A percentile compares a stretch with the other conserved stretches of the same genome.
phyloP scores from a whole-genome alignment of 441 rosid genomes.

The Jatropha multifida region DNA sequence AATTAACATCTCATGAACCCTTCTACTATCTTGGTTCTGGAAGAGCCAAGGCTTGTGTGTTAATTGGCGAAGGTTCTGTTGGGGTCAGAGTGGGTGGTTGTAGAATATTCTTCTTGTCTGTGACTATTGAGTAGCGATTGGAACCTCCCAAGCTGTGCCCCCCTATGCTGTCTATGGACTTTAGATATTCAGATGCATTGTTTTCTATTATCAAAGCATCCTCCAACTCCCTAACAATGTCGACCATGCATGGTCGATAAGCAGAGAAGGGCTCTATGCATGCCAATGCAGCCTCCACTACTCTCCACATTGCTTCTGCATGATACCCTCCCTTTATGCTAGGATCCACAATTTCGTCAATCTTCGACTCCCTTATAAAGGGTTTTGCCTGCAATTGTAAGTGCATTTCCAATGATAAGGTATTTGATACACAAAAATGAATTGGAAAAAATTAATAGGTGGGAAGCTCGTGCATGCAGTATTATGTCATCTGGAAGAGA shows the following conservation, averaged over 20 bases:
- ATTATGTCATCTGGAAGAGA: constrained; percentile 1
- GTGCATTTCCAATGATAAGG: neutral
- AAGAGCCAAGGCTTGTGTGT: constrained; percentile 48
- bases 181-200: constrained; percentile 85
- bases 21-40: constrained; percentile 57
- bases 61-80: constrained; percentile 46
- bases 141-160: constrained; percentile 72
- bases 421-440: neutral
- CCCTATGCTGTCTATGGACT: constrained; percentile 68
- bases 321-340: constrained; percentile 66
- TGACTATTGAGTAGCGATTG: constrained; percentile 52
- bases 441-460: neutral
- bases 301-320: constrained; percentile 83
- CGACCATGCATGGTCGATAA: constrained; percentile 59
- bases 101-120: constrained; percentile 43
- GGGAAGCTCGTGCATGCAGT: neutral
- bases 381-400: constrained; percentile 57
- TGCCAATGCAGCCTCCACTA: constrained; percentile 69
- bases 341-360: constrained; percentile 76
- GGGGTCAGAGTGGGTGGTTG: constrained; percentile 41
- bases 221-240: constrained; percentile 67
- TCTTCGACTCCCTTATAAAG: constrained; percentile 64
- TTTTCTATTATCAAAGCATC: constrained; percentile 76
- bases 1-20: constrained; percentile 18
- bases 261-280: constrained; percentile 71